Base-by-base conservation (phyloP, 202 grass and related monocot species). In the Zoysia matrella region DNA sequence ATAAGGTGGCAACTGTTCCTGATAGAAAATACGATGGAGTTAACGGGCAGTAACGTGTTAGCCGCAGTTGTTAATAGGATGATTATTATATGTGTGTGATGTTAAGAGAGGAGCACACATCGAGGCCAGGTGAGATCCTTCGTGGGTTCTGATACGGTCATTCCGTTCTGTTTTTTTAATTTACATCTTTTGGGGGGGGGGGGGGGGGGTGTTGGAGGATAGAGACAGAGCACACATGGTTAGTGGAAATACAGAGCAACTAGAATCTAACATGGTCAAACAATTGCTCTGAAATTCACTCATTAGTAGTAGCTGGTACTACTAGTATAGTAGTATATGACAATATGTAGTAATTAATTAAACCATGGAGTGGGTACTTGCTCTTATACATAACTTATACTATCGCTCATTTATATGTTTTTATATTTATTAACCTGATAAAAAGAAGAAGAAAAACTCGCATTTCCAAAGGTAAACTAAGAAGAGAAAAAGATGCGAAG, bases 251-350 rank as follows among this genome's bases (percentile, higher is more conserved):
- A 71, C 58, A 47, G 75, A 56, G 66, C 68, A 13, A 57, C 60
- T 68, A 82, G 57, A 3, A 77, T 86, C 78, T 78, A 74, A 47
- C 84, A 80, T 80, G 79, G 84, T 90, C 80, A 86, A 83, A 79
- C 52, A 46, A 39, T 52, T 46, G 45, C 22, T 5, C 44, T 68
- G 65, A 47, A 86, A 66, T 76, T 80, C 84, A 87, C 75, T 66
- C 74, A 66, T 70, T 36, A 65, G 63, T 44, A 60, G 58, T 51
- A 86, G 42, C 14, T 48, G n/a, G n/a, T 67, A 82, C 11, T 60
- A 60, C 2, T 22, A 65, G 22, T 1, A 22, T 47, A 46, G 5
- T 46, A 46, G 45, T 46, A 46, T 46, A 46, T 30, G 22, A 30
- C 22, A 30, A 47, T 54, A 67, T 55, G 30, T 5, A 47, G 22